phyloP scores from a whole-genome alignment of 345 rosid species.

The Pistacia integerrima region DNA sequence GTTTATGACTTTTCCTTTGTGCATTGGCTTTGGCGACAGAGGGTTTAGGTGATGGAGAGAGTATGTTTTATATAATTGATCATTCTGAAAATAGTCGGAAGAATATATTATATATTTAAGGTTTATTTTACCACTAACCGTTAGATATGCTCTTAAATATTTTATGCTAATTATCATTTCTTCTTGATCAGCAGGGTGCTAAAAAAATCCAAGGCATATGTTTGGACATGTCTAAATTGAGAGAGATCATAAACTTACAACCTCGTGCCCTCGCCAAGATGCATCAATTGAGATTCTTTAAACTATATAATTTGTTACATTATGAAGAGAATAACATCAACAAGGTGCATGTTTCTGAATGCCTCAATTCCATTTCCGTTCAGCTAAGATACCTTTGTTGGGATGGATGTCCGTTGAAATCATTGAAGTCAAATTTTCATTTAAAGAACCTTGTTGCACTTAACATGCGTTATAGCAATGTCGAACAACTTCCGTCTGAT shows the following conservation, averaged over 20 bases:
- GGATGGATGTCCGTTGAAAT: not conserved
- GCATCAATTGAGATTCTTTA: slow-evolving; percentile 10
- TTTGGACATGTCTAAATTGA: slow-evolving; percentile 24
- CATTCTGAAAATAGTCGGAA: too few relatives aligned
- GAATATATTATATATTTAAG: too few relatives aligned
- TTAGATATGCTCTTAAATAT: not conserved
- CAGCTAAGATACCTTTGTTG: slow-evolving; percentile 10
- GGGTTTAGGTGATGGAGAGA: too few relatives aligned
- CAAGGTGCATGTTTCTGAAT: not conserved
- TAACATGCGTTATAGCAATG: not conserved
- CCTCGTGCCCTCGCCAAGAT: not conserved
- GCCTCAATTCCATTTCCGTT: not conserved
- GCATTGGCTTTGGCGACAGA: too few relatives aligned
- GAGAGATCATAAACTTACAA: not conserved
- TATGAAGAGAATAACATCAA: not conserved
- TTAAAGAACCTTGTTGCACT: slow-evolving; percentile 16
- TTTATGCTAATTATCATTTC: not conserved
- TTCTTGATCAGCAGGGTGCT: slow-evolving; percentile 27
- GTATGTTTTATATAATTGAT: too few relatives aligned
- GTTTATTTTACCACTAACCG: too few relatives aligned
- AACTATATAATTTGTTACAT: not conserved
- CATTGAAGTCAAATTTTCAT: not conserved
- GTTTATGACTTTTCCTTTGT: too few relatives aligned
- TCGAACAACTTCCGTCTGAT: slow-evolving; percentile 1
- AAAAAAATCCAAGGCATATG: slow-evolving; percentile 34